Percentiles rank a stretch among this genome's conserved stretches.
These are phyloP conservation scores for Ascochyta fabae DNA, from an alignment of 2,329 filamentous ascomycete genomes.

Conservation along the genomic window DNA sequence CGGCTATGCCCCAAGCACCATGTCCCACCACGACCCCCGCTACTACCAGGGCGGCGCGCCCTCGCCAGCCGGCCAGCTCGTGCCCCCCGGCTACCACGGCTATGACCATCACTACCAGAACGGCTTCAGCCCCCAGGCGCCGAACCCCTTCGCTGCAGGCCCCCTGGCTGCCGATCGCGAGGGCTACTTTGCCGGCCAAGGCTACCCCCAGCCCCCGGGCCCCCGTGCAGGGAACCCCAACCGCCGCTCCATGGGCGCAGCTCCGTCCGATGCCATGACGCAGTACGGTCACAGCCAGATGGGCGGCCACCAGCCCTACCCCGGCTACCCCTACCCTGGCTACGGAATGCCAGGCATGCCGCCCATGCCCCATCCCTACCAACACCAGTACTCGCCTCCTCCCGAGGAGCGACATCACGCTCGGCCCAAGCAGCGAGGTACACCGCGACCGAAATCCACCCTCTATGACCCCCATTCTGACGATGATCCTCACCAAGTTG, in stretches of 20 bases:
- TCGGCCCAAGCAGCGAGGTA: conserved; percentile 34
- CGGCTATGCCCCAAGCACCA: conserved; percentile 48
- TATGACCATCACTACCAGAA: conserved; percentile 47
- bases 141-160: conserved; percentile 49
- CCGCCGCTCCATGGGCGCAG: conserved; percentile 43
- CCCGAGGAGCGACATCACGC: conserved; percentile 23
- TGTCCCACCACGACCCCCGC: conserved; percentile 45
- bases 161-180: conserved; percentile 29
- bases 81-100: conserved; percentile 45
- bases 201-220: background rate
- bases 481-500: conserved; percentile 31
- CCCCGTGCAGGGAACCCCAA: conserved; percentile 26
- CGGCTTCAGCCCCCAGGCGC: conserved; percentile 29
- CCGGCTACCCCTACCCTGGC: conserved; percentile 21
- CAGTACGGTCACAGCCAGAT: conserved; percentile 27
- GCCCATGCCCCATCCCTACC: conserved; percentile 34
- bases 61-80: conserved; percentile 37
- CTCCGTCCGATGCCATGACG: conserved; percentile 43
- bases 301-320: conserved; percentile 27
- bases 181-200: conserved; percentile 47
- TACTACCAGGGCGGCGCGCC: conserved; percentile 33
- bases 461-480: conserved; percentile 23
- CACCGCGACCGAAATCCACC: conserved; percentile 36
- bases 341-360: conserved; percentile 24
- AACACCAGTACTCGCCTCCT: conserved; percentile 33